A percentile compares a stretch with the other conserved stretches of the same genome.
Conservation (phyloP, 495 filamentous ascomycete genomes). For the Penicillium antarcticum region DNA sequence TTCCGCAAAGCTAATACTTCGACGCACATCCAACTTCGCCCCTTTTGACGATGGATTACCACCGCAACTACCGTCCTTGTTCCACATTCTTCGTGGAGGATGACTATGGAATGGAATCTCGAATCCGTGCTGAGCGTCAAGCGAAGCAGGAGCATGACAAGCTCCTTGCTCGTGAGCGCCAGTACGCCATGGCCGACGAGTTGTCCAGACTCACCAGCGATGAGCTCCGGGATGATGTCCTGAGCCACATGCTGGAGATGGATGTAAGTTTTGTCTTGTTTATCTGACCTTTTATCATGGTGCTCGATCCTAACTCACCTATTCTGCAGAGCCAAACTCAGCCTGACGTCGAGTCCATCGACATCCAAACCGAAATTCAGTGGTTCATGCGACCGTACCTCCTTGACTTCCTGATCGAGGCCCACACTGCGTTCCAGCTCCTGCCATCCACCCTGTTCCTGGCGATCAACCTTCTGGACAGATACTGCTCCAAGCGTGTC, state of each 20-base stretch:
- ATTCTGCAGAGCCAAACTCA: slow-evolving; percentile 73
- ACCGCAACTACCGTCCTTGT: slow-evolving; percentile 56
- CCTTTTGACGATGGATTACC: slow-evolving; percentile 66
- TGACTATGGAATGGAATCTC: slow-evolving; percentile 38
- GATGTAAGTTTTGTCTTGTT: slow-evolving; percentile 62
- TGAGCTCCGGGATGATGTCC: slow-evolving; percentile 89
- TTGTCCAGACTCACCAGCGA: slow-evolving; percentile 77
- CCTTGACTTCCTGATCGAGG: slow-evolving; percentile 97
- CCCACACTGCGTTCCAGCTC: slow-evolving; percentile 89
- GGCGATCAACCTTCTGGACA: slow-evolving; percentile 92
- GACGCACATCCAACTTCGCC: slow-evolving; percentile 1
- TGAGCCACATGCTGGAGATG: slow-evolving; percentile 93
- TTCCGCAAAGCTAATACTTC: slow-evolving; percentile 20
- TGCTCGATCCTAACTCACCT: slow-evolving; percentile 23
- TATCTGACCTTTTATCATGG: neutral
- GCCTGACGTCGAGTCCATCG: slow-evolving; percentile 94
- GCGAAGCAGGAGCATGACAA: slow-evolving; percentile 62
- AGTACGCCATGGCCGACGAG: slow-evolving; percentile 82
- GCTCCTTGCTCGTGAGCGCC: slow-evolving; percentile 68
- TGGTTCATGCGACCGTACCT: slow-evolving; percentile 99
- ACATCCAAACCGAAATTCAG: slow-evolving; percentile 97
- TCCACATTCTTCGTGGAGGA: slow-evolving; percentile 90
- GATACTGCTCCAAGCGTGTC: slow-evolving; percentile 97
- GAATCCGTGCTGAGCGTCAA: slow-evolving; percentile 29
- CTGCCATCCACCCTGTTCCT: slow-evolving; percentile 93